These are phyloP conservation scores for Chrysosporium queenslandicum DNA, from an alignment of 2,329 filamentous ascomycete genomes.

Conservation along the genomic window DNA sequence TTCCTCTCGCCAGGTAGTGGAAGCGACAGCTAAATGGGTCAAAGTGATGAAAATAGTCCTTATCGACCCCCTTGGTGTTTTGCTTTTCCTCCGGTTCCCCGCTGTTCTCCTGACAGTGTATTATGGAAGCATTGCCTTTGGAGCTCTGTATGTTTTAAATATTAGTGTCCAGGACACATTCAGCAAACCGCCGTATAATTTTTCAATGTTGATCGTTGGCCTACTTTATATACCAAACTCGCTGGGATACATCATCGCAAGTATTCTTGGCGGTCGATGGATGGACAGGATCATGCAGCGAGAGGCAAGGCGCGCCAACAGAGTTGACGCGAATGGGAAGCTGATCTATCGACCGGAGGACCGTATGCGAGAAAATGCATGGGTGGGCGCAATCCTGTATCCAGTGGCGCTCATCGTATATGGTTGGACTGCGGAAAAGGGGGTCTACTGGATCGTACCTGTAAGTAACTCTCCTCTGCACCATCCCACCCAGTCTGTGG, in stretches of 20 bases:
- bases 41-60: constrained; percentile 51
- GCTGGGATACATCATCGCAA: constrained; percentile 60
- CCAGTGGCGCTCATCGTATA: constrained; percentile 63
- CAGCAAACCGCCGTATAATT: constrained; percentile 56
- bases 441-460: constrained; percentile 53
- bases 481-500: too few relatives aligned
- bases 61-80: constrained; percentile 61
- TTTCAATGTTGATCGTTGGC: constrained; percentile 57
- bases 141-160: constrained; percentile 65
- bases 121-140: constrained; percentile 65
- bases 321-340: constrained; percentile 57
- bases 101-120: constrained; percentile 64
- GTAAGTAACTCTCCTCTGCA: too few relatives aligned
- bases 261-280: constrained; percentile 63
- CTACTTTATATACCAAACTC: constrained; percentile 68
- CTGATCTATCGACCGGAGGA: constrained; percentile 66
- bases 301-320: constrained; percentile 58
- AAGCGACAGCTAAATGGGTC: constrained; percentile 46
- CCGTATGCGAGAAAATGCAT: constrained; percentile 72
- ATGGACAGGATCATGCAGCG: constrained; percentile 71
- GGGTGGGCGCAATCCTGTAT: constrained; percentile 61
- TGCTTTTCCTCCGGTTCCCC: constrained; percentile 63
- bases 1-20: constrained; percentile 53
- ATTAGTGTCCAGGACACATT: constrained; percentile 66
- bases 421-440: constrained; percentile 60